phyloP scores from a whole-genome alignment of 768 basidiomycete species.

The Tubosaeta brunneosetosa region DNA sequence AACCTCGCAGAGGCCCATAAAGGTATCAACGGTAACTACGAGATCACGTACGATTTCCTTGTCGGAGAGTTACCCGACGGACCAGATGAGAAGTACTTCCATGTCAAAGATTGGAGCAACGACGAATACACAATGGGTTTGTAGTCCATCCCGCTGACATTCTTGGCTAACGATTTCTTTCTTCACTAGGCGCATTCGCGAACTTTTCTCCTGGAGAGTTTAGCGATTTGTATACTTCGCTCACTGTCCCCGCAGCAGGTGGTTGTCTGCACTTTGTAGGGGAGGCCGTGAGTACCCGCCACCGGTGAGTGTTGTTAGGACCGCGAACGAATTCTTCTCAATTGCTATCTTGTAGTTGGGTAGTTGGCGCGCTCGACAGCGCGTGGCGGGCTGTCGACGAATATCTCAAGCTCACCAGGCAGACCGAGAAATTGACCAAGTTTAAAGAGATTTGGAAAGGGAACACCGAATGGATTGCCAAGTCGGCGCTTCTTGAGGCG shows the following conservation, averaged over 20 bases:
- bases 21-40: slow-evolving; percentile 1
- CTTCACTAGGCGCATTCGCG: slow-evolving; percentile 35
- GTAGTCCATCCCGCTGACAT: background rate
- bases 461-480: slow-evolving; percentile 28
- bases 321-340: too few relatives aligned
- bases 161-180: background rate
- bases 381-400: slow-evolving; percentile 32
- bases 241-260: slow-evolving; percentile 28
- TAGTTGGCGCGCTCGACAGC: slow-evolving; percentile 26
- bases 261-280: slow-evolving; percentile 13
- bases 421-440: slow-evolving; percentile 1
- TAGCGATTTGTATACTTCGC: slow-evolving; percentile 26
- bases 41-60: slow-evolving; percentile 17
- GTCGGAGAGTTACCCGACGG: slow-evolving; percentile 2
- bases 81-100: slow-evolving; percentile 13
- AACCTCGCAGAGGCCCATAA: background rate
- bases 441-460: slow-evolving; percentile 29
- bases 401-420: slow-evolving; percentile 15
- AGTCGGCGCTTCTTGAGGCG: background rate
- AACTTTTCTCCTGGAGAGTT: slow-evolving; percentile 40
- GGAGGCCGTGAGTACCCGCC: slow-evolving; percentile 13
- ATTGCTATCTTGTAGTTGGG: background rate
- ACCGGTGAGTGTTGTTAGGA: slow-evolving; percentile 7
- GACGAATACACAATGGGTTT: slow-evolving; percentile 33
- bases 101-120: slow-evolving; percentile 33